Evolutionary conservation across 176 grass and related monocot species (phyloP).

Genomic region (Hordeum marinum): DNA sequence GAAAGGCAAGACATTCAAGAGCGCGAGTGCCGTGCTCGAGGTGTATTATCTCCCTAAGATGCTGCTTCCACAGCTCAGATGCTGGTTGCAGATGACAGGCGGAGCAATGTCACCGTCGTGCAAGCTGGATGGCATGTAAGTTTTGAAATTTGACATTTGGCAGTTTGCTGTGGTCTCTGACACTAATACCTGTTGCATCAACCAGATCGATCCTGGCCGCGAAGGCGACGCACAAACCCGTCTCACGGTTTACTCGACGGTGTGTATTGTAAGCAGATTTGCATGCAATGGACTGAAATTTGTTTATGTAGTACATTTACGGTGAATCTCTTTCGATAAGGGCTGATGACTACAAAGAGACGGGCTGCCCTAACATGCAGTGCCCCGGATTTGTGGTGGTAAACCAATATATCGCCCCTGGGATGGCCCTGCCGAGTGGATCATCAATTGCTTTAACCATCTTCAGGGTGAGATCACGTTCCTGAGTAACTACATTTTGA

Average conservation of each 20-base stretch:
- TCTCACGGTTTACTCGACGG: not conserved
- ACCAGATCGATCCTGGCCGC: not conserved
- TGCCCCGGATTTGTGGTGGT: not conserved
- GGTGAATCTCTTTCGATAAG: not conserved
- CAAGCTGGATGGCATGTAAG: slow-evolving; percentile 15
- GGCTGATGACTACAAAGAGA: not conserved
- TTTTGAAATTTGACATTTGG: not conserved
- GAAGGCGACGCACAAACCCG: not conserved
- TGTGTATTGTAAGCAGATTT: not conserved
- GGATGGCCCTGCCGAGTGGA: not conserved
- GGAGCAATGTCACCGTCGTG: not conserved
- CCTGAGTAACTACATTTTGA: not conserved
- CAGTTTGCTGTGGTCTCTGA: not conserved
- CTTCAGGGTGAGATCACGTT: not conserved
- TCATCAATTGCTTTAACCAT: not conserved
- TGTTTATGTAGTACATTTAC: not conserved
- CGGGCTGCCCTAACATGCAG: not conserved
- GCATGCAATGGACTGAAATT: not conserved
- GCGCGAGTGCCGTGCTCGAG: not conserved
- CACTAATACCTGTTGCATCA: not conserved
- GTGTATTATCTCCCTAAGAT: not conserved
- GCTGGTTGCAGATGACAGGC: not conserved
- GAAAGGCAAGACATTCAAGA: not conserved
- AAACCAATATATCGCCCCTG: not conserved
- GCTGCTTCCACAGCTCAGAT: not conserved